These are phyloP conservation scores for Coemansia sp. DNA, from an alignment of 192 early-diverging fungal genomes.

Conservation along the genomic window DNA sequence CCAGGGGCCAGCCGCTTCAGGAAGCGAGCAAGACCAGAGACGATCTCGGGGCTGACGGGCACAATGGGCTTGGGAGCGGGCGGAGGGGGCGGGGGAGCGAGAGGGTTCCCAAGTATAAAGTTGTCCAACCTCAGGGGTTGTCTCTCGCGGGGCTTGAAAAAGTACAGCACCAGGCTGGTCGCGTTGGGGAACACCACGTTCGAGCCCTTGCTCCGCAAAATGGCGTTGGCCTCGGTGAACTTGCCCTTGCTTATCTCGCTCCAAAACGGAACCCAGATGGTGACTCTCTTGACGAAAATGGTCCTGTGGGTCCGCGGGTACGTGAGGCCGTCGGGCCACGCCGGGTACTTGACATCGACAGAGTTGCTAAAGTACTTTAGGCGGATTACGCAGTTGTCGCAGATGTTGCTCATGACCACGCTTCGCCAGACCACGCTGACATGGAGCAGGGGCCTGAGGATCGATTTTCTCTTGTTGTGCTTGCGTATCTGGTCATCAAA, in stretches of 20 bases:
- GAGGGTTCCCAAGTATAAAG: neutral
- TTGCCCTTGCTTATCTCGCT: neutral
- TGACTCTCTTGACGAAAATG: neutral
- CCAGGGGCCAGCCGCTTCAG: neutral
- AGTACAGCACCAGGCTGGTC: neutral
- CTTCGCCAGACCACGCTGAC: neutral
- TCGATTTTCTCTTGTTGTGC: neutral
- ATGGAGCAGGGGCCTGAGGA: neutral
- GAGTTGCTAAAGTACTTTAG: neutral
- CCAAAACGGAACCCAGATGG: neutral
- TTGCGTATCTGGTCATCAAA: neutral
- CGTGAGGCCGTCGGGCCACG: neutral
- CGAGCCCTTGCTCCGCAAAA: neutral
- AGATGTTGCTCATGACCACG: neutral
- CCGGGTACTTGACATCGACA: neutral
- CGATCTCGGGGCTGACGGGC: neutral
- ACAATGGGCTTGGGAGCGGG: neutral
- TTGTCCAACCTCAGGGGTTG: neutral
- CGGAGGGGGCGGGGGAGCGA: neutral
- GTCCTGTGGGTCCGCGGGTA: neutral
- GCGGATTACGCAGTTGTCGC: neutral
- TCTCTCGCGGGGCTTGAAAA: neutral
- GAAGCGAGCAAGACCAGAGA: neutral
- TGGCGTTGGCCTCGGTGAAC: neutral
- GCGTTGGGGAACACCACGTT: neutral